Base-by-base conservation (phyloP, 2,329 filamentous ascomycete species). In the Ophiostoma ips region DNA sequence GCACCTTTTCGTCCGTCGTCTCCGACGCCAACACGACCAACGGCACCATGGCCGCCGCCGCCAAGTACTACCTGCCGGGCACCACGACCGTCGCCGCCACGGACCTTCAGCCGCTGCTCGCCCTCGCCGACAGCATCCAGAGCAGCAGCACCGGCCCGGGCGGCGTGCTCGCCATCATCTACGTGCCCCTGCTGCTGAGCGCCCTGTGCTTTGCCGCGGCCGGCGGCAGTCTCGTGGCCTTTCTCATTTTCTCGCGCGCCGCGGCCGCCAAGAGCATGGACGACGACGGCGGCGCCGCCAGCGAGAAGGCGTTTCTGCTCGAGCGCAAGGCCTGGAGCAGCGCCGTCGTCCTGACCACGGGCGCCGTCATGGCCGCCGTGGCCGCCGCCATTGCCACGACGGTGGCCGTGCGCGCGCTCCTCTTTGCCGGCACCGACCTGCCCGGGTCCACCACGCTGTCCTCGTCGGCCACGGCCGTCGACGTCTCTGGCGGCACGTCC, bases 331-430 rank as follows among this genome's bases (percentile, higher is more conserved):
- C 52, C 9, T 55, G 52, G 51, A 16, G 30, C 6, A 33, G 37
- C 1, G 51, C 52, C 18, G 44, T 50, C 16, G 10, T 55, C 18
- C 48, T 56, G 38, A 46, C 52, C 1, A 55, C 52, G 24, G 53
- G 49, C 34, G 53, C 55, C 21, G 41, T 54, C 36, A 47, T 53
- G 12, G 48, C 49, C 2, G 49, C 52, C 3, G 33, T 55, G 18
- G 55, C 48, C 10, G 57, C 53, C 0, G 55, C 55, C 6, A 52
- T 54, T 5, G 45, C 57, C 2, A 38, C 55, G 10, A 53, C 54
- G 1, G 51, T 52, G 15, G 55, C 56, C 4, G 48, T 49, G 24
- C 56, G 56, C 10, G 55, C 54, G 1, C 57, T 58, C 15, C 55
- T 53, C 9, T 58, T 55, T 37, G 49, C 55, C 9, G 53, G 53